Percentiles rank a stretch among this genome's conserved stretches.
Evolutionary conservation across 2,329 filamentous ascomycete species (phyloP).

Genomic region (Aspergillus pseudoglaucus): DNA sequence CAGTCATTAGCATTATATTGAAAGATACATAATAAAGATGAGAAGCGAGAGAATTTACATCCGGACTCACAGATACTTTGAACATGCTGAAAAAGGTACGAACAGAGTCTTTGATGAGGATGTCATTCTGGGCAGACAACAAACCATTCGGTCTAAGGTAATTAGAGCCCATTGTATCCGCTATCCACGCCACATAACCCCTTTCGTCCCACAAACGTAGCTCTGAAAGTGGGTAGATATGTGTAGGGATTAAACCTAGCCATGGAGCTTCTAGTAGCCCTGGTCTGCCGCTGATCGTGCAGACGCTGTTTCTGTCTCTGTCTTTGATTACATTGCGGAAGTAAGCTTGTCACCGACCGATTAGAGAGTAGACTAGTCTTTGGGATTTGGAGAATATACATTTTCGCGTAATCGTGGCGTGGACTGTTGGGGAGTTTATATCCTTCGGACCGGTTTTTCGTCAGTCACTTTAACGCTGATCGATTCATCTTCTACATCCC

Average conservation of each 20-base stretch:
- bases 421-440: neutral
- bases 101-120: neutral
- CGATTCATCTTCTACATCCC: neutral
- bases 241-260: neutral
- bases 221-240: neutral
- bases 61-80: neutral
- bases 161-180: neutral
- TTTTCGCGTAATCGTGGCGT: neutral
- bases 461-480: neutral
- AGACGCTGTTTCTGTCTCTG: neutral
- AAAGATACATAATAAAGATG: no score
- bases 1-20: neutral
- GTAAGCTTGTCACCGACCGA: neutral
- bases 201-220: neutral
- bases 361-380: neutral
- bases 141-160: neutral
- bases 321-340: neutral
- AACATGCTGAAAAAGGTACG: neutral
- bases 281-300: neutral
- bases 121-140: neutral
- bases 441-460: neutral
- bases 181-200: neutral
- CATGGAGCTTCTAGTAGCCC: neutral
- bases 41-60: neutral
- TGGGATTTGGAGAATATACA: neutral